Percentiles rank a stretch among this genome's conserved stretches.
These are phyloP conservation scores for Stipa capillata DNA, from an alignment of 176 grass and related monocot species.

Conservation along the genomic window DNA sequence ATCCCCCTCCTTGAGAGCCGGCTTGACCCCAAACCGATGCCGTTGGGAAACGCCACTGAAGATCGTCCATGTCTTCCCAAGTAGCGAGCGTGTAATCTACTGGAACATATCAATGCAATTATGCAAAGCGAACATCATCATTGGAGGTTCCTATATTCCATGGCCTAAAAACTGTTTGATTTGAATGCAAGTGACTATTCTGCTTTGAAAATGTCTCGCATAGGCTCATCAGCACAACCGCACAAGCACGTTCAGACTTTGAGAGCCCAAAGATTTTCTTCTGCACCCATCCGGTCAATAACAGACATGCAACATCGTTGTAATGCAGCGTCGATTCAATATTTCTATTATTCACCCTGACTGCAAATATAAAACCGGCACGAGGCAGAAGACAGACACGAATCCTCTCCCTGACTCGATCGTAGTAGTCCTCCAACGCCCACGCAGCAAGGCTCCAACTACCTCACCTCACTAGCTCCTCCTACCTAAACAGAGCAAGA, in stretches of 20 bases:
- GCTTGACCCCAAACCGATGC: no score
- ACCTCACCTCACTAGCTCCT: not conserved
- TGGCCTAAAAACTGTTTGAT: no score
- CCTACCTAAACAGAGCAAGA: not conserved
- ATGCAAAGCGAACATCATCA: no score
- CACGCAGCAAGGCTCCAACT: not conserved
- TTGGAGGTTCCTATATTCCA: not conserved
- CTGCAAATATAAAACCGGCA: conserved; percentile 16
- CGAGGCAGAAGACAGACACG: not conserved
- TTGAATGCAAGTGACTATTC: no score
- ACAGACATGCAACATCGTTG: not conserved
- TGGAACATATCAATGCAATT: no score
- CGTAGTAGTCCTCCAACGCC: not conserved
- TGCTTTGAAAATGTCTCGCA: not conserved
- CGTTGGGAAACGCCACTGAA: no score
- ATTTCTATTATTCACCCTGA: not conserved
- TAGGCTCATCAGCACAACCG: not conserved
- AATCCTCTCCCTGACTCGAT: not conserved
- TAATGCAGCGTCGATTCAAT: no score
- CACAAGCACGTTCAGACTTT: not conserved
- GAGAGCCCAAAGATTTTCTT: not conserved
- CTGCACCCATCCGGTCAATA: not conserved
- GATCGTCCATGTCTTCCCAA: no score
- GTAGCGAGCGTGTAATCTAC: no score
- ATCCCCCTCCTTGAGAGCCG: no score